Evolutionary conservation across 306 rosid species (phyloP).

Genomic region (cucumber (Cucumis sativus)): Cucumber_9930_V3 NC_026659.2:28058001-28058500

Average conservation of each 20-base stretch:
- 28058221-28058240: background rate
- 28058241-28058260: background rate
- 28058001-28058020: slow-evolving; percentile 59
- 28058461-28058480: slow-evolving; percentile 14
- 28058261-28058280: background rate
- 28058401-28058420: background rate
- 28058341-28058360: slow-evolving; percentile 5
- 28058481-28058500: slow-evolving; percentile 82
- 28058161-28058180: background rate
- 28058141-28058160: background rate
- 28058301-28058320: too few relatives aligned
- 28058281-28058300: background rate
- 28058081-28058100: background rate
- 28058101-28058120: background rate
- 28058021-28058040: slow-evolving; percentile 50
- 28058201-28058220: background rate
- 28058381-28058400: background rate
- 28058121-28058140: background rate
- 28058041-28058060: slow-evolving; percentile 41
- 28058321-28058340: background rate
- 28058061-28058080: slow-evolving; percentile 8
- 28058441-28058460: background rate
- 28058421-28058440: background rate
- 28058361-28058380: background rate
- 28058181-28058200: background rate